These are phyloP conservation scores for Bassia scoparia DNA, from an alignment of 148 eudicot species.

Conservation along the genomic window DNA sequence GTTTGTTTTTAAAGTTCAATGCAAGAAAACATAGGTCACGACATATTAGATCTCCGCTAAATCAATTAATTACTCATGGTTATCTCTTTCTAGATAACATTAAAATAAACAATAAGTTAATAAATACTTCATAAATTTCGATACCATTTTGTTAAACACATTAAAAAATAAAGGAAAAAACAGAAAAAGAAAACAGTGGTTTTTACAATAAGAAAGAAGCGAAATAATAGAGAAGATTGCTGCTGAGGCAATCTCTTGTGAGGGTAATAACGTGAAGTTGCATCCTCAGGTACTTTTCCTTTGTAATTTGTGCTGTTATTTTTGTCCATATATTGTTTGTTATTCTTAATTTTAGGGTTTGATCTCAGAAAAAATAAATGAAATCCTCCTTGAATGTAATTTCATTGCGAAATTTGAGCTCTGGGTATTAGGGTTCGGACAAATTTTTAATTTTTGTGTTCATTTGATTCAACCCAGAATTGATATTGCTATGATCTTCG, in stretches of 20 bases:
- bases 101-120: not conserved
- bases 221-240: slow-evolving; percentile 3
- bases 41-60: no score
- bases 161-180: not conserved
- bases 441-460: not conserved
- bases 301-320: slow-evolving; percentile 2
- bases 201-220: slow-evolving; percentile 7
- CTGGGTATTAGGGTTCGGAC: slow-evolving; percentile 18
- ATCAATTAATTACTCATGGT: no score
- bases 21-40: no score
- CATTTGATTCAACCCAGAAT: not conserved
- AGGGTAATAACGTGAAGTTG: slow-evolving; percentile 12
- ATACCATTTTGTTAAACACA: not conserved
- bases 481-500: slow-evolving; percentile 9
- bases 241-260: slow-evolving; percentile 2
- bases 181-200: not conserved
- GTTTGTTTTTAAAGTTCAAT: no score
- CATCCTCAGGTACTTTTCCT: slow-evolving; percentile 6
- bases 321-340: not conserved
- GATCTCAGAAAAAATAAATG: not conserved
- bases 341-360: slow-evolving; percentile 8
- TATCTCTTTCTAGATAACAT: no score
- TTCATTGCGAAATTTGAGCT: not conserved
- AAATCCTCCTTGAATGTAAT: not conserved
- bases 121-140: not conserved